Evolutionary conservation across 495 filamentous ascomycete genomes (phyloP).

Genomic region (Aspergillus olivimuriae): DNA sequence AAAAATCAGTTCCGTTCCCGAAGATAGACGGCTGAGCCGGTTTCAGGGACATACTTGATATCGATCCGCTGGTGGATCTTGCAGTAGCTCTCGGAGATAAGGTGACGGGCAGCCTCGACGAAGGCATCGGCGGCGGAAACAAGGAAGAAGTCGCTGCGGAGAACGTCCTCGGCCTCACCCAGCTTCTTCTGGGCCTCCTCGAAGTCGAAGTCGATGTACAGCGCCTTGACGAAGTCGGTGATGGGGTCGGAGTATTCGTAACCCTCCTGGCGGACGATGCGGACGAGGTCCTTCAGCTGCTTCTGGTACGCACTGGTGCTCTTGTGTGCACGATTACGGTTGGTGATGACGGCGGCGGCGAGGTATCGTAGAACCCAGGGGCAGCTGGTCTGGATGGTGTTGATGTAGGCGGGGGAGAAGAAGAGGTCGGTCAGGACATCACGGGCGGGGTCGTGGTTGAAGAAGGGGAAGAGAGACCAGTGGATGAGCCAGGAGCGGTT

Average conservation of each 20-base stretch:
- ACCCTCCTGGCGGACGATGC: slow-evolving; percentile 89
- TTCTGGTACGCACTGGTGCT: slow-evolving; percentile 82
- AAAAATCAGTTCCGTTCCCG: slow-evolving; percentile 17
- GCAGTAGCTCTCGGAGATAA: slow-evolving; percentile 98
- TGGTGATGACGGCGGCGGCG: slow-evolving; percentile 91
- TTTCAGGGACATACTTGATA: slow-evolving; percentile 59
- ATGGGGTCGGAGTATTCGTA: slow-evolving; percentile 97
- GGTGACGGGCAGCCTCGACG: slow-evolving; percentile 87
- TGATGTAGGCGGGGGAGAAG: slow-evolving; percentile 95
- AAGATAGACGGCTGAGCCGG: not conserved
- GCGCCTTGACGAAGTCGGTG: slow-evolving; percentile 90
- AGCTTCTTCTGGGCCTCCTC: slow-evolving; percentile 95
- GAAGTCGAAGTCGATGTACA: slow-evolving; percentile 98
- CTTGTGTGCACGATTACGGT: slow-evolving; percentile 77
- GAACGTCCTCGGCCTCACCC: slow-evolving; percentile 81
- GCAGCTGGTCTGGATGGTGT: slow-evolving; percentile 96
- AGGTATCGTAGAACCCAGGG: slow-evolving; percentile 96
- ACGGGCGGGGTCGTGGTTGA: slow-evolving; percentile 90
- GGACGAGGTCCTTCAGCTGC: slow-evolving; percentile 93
- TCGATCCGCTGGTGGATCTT: slow-evolving; percentile 99
- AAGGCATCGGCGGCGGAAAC: slow-evolving; percentile 78
- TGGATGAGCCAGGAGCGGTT: slow-evolving; percentile 96
- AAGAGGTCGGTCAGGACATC: slow-evolving; percentile 90
- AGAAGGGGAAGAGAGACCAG: slow-evolving; percentile 98
- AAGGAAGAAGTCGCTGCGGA: slow-evolving; percentile 94